phyloP scores from a whole-genome alignment of 2,329 filamentous ascomycete species.

The Pseudogymnoascus pannorum region DNA sequence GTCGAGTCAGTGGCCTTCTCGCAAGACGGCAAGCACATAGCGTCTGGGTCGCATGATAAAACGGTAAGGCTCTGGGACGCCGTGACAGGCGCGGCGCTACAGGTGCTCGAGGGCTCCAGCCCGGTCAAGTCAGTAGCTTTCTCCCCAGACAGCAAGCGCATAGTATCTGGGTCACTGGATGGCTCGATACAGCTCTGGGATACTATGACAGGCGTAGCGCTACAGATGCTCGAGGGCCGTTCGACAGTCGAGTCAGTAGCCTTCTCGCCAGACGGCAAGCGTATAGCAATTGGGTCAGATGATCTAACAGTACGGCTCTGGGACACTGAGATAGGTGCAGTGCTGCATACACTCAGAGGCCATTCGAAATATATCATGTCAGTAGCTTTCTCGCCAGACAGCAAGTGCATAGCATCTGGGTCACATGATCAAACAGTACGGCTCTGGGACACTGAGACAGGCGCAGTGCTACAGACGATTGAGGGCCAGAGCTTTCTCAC shows the following conservation, averaged over 20 bases:
- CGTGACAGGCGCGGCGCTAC: conserved; percentile 12
- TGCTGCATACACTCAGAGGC: too few relatives aligned
- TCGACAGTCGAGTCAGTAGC: background rate
- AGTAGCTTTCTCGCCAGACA: conserved; percentile 9
- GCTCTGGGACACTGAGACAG: conserved; percentile 15
- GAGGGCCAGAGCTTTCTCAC: conserved; percentile 14
- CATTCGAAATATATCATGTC: conserved; percentile 3
- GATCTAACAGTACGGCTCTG: conserved; percentile 7
- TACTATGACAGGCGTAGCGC: background rate
- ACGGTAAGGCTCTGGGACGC: conserved; percentile 13
- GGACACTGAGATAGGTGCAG: too few relatives aligned
- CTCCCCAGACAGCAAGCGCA: conserved; percentile 17
- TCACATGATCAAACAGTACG: conserved; percentile 4
- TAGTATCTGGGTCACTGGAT: conserved; percentile 14
- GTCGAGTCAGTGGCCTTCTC: too few relatives aligned
- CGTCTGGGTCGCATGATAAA: too few relatives aligned
- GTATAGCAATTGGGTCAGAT: background rate
- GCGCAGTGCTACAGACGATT: conserved; percentile 15
- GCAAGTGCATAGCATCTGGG: background rate
- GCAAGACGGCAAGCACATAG: too few relatives aligned
- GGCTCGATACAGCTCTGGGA: background rate
- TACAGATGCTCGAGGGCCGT: conserved; percentile 10
- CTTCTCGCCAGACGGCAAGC: conserved; percentile 9
- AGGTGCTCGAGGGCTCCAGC: conserved; percentile 18
- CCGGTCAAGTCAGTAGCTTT: conserved; percentile 16